Evolutionary conservation across 768 basidiomycete species (phyloP), one percentile per base, ranked within the genome.

Genomic region (Termitomyces eurrhizus): DNA sequence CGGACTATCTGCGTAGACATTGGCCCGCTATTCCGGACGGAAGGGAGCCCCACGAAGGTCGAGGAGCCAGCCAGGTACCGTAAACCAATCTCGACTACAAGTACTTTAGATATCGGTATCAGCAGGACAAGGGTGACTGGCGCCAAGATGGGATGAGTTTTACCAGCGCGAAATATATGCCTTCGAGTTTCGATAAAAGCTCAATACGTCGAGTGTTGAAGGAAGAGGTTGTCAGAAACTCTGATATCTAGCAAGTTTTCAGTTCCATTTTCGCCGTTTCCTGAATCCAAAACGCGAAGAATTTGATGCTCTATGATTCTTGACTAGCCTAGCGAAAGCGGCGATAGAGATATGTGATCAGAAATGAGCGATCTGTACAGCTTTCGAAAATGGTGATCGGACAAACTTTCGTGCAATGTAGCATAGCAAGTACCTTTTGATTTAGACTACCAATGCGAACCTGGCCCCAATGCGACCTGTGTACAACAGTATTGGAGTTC

Each of bases 121-220:
- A 21, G 7, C 56, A 66, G 62, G 37, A 33, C 46, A 12, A 21
- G 21, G 21, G 3, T 58, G 62, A 26, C 45, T 52, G 12, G 70
- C 69, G 0, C 64, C 67, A 32, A 60, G 69, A n/a, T 83, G 79
- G 78, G 73, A 77, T 35, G 72, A 72, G 1, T 81, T 80, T 64
- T 37, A 24, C 32, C 45, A 37, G 21, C 32, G 56, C 48, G 56
- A 63, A 39, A 41, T 39, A 49, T 14, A 62, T 36, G 56, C 50
- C 36, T 59, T 46, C 6, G 41, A 42, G 41, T 42, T n/a, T 18
- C 8, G 6, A 39, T 18, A n/a, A n/a, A 52, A 33, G 32, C 16
- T 7, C 16, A 7, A 53, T 13, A 29, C 8, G 26, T n/a, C 35
- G 5, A 29, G 11, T 32, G 3, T 18, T 39, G 13, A 37, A n/a